Evolutionary conservation across 306 rosid genomes (phyloP), one percentile per base, ranked within the genome.

Genomic region (Arachis stenosperma): DNA sequence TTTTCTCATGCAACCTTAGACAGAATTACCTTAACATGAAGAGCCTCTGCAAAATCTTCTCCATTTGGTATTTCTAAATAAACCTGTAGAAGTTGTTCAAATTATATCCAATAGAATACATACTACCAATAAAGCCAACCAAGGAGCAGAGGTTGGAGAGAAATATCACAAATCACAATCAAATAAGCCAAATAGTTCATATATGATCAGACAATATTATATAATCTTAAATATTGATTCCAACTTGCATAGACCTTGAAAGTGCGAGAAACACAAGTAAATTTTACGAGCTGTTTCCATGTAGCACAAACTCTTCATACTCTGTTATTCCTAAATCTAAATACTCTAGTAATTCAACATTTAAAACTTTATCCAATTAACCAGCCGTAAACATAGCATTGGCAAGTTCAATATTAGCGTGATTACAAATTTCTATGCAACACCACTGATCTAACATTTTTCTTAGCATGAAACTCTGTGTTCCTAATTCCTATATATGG

Each of bases 61-160:
- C 98, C 97, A 86, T 91, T 75, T 40, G 98, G 90, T 65, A 90
- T 81, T 78, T 95, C 99, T 87, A 95, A 74, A 81, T 91, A 91
- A 61, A 95, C 97, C 99, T 95, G 85, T 75, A 79, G 51, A 73
- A 10, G 55, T 66, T 68, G 61, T 17, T 33, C 61, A 76, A 76
- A 50, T 67, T 52, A 75, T 51, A 70, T 65, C 58, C 76, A 54
- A 76, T 36, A 50, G 54, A 83, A 73, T 15, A 52, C 67, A 33
- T 15, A 71, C 14, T 33, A 69, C 22, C 47, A n/a, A 74, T 57
- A 17, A 13, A 41, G 12, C 65, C 37, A 71, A 66, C 66, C 50
- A 5, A n/a, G 57, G 44, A 61, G 37, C 22, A 17, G n/a, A 13
- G 17, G 14, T 3, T 5, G 29, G 29, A 6, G 57, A 14, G 22